phyloP scores from a whole-genome alignment of 306 rosid genomes.

The Vachellia collinsii region DNA sequence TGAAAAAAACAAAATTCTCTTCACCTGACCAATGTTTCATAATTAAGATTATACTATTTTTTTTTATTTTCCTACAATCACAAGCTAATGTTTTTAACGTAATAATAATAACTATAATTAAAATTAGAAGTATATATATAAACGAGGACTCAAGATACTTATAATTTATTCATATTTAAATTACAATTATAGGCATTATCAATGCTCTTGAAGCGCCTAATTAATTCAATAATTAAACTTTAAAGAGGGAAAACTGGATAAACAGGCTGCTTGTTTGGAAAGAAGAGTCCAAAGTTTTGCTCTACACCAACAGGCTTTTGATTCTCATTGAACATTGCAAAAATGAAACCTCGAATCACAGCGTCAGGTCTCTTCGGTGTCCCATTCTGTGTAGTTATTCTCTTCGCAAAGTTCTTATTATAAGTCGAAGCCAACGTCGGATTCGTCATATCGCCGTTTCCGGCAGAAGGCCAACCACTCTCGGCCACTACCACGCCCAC shows the following conservation, averaged over 20 bases:
- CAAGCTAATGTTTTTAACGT: background rate
- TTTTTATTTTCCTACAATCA: too few species aligned
- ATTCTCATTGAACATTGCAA: slow-evolving; percentile 6
- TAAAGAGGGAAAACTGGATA: background rate
- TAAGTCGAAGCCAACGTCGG: background rate
- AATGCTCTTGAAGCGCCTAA: background rate
- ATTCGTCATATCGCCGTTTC: background rate
- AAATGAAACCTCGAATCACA: background rate
- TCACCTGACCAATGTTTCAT: background rate
- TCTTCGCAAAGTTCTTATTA: background rate
- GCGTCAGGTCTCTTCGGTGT: background rate
- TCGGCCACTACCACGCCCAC: background rate
- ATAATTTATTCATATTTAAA: background rate
- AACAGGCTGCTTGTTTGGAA: background rate
- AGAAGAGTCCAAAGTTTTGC: slow-evolving; percentile 3
- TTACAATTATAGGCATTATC: background rate
- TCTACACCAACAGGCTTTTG: background rate
- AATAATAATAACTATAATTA: too few species aligned
- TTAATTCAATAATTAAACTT: background rate
- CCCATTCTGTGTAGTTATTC: background rate
- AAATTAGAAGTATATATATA: background rate
- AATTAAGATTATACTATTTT: background rate
- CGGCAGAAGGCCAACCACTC: background rate
- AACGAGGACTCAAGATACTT: background rate
- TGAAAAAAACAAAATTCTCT: too few species aligned